Percentiles rank a stretch among this genome's conserved stretches.
These are phyloP conservation scores for Cynara cardunculus DNA, from an alignment of 129 eudicot genomes.

Conservation along the genomic window DNA sequence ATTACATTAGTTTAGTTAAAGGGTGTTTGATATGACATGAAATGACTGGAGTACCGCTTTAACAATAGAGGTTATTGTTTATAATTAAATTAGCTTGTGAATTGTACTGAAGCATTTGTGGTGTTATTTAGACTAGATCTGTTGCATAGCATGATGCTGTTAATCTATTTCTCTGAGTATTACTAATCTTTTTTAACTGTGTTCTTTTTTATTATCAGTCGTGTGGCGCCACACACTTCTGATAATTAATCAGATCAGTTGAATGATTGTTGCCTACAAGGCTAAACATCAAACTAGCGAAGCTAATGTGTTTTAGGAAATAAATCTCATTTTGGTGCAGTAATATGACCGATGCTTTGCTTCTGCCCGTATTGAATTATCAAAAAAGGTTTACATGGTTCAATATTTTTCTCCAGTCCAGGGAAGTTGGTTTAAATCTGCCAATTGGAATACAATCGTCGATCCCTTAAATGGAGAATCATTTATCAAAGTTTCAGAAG, in stretches of 20 bases:
- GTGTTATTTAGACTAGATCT: not conserved
- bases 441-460: slow-evolving; percentile 74
- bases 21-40: not conserved
- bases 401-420: slow-evolving; percentile 57
- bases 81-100: not conserved
- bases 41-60: not conserved
- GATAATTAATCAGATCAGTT: not conserved
- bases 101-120: not conserved
- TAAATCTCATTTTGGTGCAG: not conserved
- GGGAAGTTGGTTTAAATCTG: slow-evolving; percentile 82
- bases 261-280: not conserved
- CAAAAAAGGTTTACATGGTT: slow-evolving; percentile 1
- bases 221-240: not conserved
- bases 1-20: not conserved
- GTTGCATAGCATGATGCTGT: not conserved
- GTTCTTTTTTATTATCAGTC: not conserved
- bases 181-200: not conserved
- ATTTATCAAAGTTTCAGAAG: slow-evolving; percentile 85
- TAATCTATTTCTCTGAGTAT: not conserved
- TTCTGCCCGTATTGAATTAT: not conserved
- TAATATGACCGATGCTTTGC: not conserved
- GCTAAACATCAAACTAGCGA: not conserved
- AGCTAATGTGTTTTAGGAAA: not conserved
- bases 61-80: not conserved
- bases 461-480: slow-evolving; percentile 96